Percentiles rank a stretch among this genome's conserved stretches.
Conservation (phyloP, 1,284 basidiomycete genomes). For the Taiwanofungus camphoratus region DNA sequence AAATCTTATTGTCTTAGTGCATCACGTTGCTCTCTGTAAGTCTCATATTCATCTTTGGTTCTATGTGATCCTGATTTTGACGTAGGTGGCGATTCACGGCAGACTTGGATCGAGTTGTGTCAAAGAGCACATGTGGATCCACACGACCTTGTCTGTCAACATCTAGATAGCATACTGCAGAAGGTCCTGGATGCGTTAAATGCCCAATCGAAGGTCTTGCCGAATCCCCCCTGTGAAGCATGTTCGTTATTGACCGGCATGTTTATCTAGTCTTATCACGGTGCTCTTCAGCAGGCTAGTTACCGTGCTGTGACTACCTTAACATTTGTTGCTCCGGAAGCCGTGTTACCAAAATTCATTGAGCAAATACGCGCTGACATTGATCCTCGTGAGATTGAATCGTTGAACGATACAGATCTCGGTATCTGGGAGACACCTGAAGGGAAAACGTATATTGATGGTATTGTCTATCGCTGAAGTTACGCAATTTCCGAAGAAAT, state of each 20-base stretch:
- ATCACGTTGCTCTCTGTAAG: slow-evolving; percentile 67
- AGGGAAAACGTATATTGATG: slow-evolving; percentile 75
- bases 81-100: slow-evolving; percentile 48
- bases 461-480: too few relatives aligned
- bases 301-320: slow-evolving; percentile 75
- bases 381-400: slow-evolving; percentile 47
- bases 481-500: too few relatives aligned
- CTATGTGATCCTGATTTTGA: not conserved
- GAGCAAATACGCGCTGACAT: slow-evolving; percentile 63
- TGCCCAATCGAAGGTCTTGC: slow-evolving; percentile 43
- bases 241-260: slow-evolving; percentile 1
- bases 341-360: slow-evolving; percentile 65
- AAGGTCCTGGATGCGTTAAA: slow-evolving; percentile 43
- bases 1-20: slow-evolving; percentile 62
- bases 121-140: slow-evolving; percentile 69
- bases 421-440: slow-evolving; percentile 83
- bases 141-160: slow-evolving; percentile 46
- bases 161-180: slow-evolving; percentile 46
- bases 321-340: slow-evolving; percentile 70
- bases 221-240: too few relatives aligned
- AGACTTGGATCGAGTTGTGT: slow-evolving; percentile 82
- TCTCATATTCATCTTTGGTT: not conserved
- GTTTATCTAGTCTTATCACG: slow-evolving; percentile 8
- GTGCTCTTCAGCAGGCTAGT: slow-evolving; percentile 56
- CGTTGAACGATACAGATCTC: slow-evolving; percentile 68